Conservation (phyloP, 352 stramenopile species). For the Phytophthora fragariae region DNA sequence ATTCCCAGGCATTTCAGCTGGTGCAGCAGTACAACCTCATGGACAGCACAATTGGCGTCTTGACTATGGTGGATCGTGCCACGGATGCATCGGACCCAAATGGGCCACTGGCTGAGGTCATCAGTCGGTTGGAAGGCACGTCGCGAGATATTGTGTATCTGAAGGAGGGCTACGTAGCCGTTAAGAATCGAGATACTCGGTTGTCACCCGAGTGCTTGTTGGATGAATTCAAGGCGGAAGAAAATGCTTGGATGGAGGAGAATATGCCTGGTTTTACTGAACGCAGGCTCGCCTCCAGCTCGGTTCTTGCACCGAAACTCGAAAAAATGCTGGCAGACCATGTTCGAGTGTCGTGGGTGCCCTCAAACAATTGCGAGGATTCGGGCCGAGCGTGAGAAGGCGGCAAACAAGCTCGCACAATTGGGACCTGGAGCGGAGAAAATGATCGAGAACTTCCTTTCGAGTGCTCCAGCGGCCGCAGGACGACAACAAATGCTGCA, state of each 20-base stretch:
- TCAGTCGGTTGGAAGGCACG: slow-evolving; percentile 35
- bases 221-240: slow-evolving; percentile 33
- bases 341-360: slow-evolving; percentile 40
- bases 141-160: slow-evolving; percentile 43
- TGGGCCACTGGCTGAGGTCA: slow-evolving; percentile 37
- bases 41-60: slow-evolving; percentile 48
- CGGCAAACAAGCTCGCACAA: slow-evolving; percentile 1
- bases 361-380: slow-evolving; percentile 26
- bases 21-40: slow-evolving; percentile 47
- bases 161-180: slow-evolving; percentile 50
- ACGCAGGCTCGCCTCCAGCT: slow-evolving; percentile 34
- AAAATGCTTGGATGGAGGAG: slow-evolving; percentile 39
- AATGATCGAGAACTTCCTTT: slow-evolving; percentile 27
- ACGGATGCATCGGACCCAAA: slow-evolving; percentile 28
- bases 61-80: slow-evolving; percentile 56
- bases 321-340: slow-evolving; percentile 49
- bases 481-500: slow-evolving; percentile 25
- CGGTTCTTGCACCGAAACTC: slow-evolving; percentile 37
- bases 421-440: slow-evolving; percentile 28
- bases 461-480: slow-evolving; percentile 1
- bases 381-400: not conserved
- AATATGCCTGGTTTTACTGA: slow-evolving; percentile 40
- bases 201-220: slow-evolving; percentile 23
- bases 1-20: slow-evolving; percentile 54
- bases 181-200: slow-evolving; percentile 48